phyloP scores from a whole-genome alignment of 2,329 filamentous ascomycete species.

The Trichoderma endophyticum region DNA sequence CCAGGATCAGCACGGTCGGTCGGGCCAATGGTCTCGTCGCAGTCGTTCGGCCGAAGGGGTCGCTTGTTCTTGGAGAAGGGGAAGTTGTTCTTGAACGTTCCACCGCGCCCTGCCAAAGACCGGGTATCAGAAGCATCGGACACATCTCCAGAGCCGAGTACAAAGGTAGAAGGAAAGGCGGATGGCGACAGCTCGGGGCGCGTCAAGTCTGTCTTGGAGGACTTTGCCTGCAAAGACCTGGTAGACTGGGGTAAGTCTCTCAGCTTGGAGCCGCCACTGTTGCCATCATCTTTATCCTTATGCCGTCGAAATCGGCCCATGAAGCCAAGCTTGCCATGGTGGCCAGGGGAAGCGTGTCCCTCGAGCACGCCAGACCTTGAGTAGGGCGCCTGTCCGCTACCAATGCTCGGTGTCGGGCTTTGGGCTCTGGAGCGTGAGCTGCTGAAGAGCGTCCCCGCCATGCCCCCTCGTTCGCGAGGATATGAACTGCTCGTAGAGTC shows the following conservation, averaged over 20 bases:
- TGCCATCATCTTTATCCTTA: conserved; percentile 54
- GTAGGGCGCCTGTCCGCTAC: conserved; percentile 52
- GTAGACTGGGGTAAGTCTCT: conserved; percentile 51
- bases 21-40: conserved; percentile 58
- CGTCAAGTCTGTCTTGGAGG: conserved; percentile 47
- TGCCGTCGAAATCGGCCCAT: conserved; percentile 50
- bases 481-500: conserved; percentile 50
- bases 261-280: conserved; percentile 35
- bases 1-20: conserved; percentile 59
- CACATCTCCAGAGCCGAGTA: conserved; percentile 28
- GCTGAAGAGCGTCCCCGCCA: conserved; percentile 44
- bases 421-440: conserved; percentile 58
- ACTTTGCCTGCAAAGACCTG: conserved; percentile 50
- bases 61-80: conserved; percentile 59
- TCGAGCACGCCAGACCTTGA: conserved; percentile 48
- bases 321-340: conserved; percentile 51
- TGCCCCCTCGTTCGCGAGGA: conserved; percentile 50
- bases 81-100: conserved; percentile 61
- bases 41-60: conserved; percentile 46
- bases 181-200: conserved; percentile 40
- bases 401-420: conserved; percentile 77
- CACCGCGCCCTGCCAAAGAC: conserved; percentile 31
- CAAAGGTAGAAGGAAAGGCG: conserved; percentile 33
- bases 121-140: conserved; percentile 32
- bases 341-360: conserved; percentile 57